Percentiles rank a stretch among this genome's conserved stretches.
These are phyloP conservation scores for Hygrocybe punicea DNA, from an alignment of 768 basidiomycete species.

Conservation along the genomic window DNA sequence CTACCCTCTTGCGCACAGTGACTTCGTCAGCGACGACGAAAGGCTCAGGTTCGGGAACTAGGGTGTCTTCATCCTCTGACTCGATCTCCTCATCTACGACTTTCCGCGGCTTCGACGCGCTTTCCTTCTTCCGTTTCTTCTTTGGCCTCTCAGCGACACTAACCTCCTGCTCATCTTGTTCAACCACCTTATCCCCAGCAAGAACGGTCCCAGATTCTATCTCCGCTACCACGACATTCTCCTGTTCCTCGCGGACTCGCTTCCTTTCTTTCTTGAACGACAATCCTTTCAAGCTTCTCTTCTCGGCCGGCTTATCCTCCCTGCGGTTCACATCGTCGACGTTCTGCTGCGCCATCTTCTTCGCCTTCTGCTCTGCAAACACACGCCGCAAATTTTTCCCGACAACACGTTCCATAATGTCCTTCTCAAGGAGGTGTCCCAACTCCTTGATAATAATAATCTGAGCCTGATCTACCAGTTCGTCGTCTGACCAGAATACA, in stretches of 20 bases:
- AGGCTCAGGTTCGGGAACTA: constrained; percentile 18
- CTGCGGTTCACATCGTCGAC: constrained; percentile 13
- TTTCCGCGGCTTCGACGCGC: constrained; percentile 32
- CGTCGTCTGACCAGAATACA: constrained; percentile 50
- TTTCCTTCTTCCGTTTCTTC: constrained; percentile 58
- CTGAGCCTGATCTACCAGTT: constrained; percentile 54
- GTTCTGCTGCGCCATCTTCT: constrained; percentile 24
- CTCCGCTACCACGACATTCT: constrained; percentile 30
- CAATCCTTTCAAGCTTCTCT: constrained; percentile 45
- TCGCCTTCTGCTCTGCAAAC: constrained; percentile 51
- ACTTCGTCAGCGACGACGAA: constrained; percentile 29
- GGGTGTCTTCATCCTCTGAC: constrained; percentile 53
- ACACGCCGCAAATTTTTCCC: constrained; percentile 50
- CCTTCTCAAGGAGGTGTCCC: constrained; percentile 53
- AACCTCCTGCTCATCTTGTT: constrained; percentile 34
- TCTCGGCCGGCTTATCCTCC: constrained; percentile 30
- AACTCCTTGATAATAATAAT: constrained; percentile 58
- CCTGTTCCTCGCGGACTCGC: constrained; percentile 41
- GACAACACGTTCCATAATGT: constrained; percentile 61
- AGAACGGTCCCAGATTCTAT: constrained; percentile 35
- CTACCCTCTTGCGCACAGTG: constrained; percentile 42
- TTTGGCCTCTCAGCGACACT: constrained; percentile 44
- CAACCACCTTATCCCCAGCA: constrained; percentile 33
- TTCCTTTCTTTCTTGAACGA: constrained; percentile 48
- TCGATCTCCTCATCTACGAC: constrained; percentile 49